These are phyloP conservation scores for Talinum fruticosum DNA, from an alignment of 148 eudicot genomes.

Conservation along the genomic window DNA sequence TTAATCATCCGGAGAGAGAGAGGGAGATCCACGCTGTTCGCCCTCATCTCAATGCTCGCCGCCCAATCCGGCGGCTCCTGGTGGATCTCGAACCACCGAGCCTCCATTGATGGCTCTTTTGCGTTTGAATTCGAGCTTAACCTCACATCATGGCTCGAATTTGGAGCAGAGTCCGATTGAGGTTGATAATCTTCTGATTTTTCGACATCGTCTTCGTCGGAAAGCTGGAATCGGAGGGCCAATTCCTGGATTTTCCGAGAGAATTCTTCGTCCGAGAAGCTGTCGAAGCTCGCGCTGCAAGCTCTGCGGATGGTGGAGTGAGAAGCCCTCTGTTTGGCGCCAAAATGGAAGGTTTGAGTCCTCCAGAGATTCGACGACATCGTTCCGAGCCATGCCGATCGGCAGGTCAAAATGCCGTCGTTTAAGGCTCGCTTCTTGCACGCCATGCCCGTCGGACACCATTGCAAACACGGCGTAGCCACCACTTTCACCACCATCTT, in stretches of 20 bases:
- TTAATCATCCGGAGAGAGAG: constrained; percentile 74
- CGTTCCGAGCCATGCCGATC: constrained; percentile 36
- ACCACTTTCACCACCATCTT: constrained; percentile 49
- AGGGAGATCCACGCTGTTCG: constrained; percentile 75
- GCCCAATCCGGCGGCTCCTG: constrained; percentile 23
- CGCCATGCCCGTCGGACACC: constrained; percentile 34
- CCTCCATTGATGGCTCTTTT: background rate
- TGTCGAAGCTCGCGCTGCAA: constrained; percentile 49
- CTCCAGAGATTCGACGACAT: constrained; percentile 38
- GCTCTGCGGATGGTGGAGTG: constrained; percentile 37
- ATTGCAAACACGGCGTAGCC: constrained; percentile 45
- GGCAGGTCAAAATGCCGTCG: constrained; percentile 40
- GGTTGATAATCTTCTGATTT: background rate
- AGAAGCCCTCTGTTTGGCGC: constrained; percentile 16
- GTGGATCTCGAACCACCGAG: constrained; percentile 9
- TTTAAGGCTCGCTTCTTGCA: constrained; percentile 26
- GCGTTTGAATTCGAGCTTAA: background rate
- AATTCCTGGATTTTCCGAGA: constrained; percentile 51
- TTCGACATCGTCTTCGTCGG: constrained; percentile 22
- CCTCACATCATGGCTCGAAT: background rate
- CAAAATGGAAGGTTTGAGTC: constrained; percentile 36
- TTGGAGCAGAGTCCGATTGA: too few relatives aligned
- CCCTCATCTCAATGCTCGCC: constrained; percentile 53
- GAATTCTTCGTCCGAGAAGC: constrained; percentile 69
- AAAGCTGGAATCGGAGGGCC: constrained; percentile 36